Percentiles rank a stretch among this genome's conserved stretches.
These are phyloP conservation scores for Candida endomychidarum DNA, from an alignment of 805 yeast species.

Conservation along the genomic window DNA sequence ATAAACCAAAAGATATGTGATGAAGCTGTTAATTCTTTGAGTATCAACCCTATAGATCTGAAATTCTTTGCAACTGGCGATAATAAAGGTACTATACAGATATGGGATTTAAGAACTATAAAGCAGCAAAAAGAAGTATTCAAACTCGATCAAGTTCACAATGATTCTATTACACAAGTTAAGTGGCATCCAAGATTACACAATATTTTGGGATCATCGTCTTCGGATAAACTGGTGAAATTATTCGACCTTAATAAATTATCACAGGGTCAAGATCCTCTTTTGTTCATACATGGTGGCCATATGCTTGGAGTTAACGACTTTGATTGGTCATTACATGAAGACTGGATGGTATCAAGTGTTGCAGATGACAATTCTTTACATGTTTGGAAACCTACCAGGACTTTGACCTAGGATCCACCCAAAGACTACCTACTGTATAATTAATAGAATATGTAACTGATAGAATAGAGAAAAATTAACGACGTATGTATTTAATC, in stretches of 20 bases:
- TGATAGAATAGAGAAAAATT: too few relatives aligned
- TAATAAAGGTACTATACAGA: constrained; percentile 49
- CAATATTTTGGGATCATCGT: constrained; percentile 60
- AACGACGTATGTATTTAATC: constrained; percentile 7
- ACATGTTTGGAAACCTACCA: constrained; percentile 80
- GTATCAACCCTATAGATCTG: constrained; percentile 57
- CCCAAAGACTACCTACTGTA: too few relatives aligned
- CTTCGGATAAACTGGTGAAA: constrained; percentile 63
- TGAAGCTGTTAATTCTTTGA: constrained; percentile 54
- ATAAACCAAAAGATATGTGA: constrained; percentile 14
- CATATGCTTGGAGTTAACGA: constrained; percentile 88
- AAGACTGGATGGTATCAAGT: constrained; percentile 68
- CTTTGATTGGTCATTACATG: constrained; percentile 75
- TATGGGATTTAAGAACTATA: constrained; percentile 65
- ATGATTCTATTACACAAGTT: constrained; percentile 58
- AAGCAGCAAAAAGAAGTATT: constrained; percentile 1
- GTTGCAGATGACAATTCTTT: constrained; percentile 83
- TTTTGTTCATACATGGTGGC: constrained; percentile 75
- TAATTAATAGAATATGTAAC: too few relatives aligned
- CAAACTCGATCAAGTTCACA: constrained; percentile 26
- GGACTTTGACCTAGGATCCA: too few relatives aligned
- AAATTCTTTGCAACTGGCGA: constrained; percentile 69
- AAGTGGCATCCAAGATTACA: constrained; percentile 69
- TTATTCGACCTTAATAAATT: constrained; percentile 52
- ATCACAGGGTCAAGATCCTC: constrained; percentile 18